Evolutionary conservation across 495 filamentous ascomycete genomes (phyloP), one percentile per base, ranked within the genome.

Genomic region (Haplographium delicatum): DNA sequence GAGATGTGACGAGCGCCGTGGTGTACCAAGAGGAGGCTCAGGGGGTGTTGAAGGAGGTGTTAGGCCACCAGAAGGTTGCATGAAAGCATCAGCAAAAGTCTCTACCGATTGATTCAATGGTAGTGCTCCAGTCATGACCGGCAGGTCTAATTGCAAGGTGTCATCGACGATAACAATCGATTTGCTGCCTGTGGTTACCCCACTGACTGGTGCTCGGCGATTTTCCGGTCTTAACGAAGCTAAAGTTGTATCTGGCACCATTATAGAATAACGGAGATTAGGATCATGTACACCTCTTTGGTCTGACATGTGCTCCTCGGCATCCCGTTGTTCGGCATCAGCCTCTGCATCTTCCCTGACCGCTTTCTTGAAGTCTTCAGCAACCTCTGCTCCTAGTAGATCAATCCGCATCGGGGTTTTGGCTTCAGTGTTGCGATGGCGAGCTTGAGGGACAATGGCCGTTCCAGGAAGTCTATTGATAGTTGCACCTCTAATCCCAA

Each of bases 141-240:
- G 71, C 15, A 64, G 65, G 20, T 66, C 68, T 10, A 54, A 62
- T 23, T 67, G 62, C 16, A 73, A 49, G 3, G 82, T 84, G 45
- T 84, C 85, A 61, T 96, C 86, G 13, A 95, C 81, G 57, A 96
- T 93, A 24, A 94, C 79, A 54, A 96, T 93, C 0, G 89, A 94
- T 54, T 86, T 79, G 65, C 88, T 94, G 5, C 87, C 88, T 30
- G 72, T 74, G 0, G 88, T 91, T 26, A 94, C 71, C 24, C 73
- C 81, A 56, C 81, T 85, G 8, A 51, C 22, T 30, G 57, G 38
- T 15, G 39, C 45, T 35, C 49, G 42, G 16, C 43, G 34, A 22
- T 40, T 46, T 2, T 13, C 35, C 9, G 27, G 30, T n/a, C 56
- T 31, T 15, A 54, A 39, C 15, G 52, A 13, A 38, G 55, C 57